phyloP scores from a whole-genome alignment of 148 eudicot species.

The Heliamphora exappendiculata region DNA sequence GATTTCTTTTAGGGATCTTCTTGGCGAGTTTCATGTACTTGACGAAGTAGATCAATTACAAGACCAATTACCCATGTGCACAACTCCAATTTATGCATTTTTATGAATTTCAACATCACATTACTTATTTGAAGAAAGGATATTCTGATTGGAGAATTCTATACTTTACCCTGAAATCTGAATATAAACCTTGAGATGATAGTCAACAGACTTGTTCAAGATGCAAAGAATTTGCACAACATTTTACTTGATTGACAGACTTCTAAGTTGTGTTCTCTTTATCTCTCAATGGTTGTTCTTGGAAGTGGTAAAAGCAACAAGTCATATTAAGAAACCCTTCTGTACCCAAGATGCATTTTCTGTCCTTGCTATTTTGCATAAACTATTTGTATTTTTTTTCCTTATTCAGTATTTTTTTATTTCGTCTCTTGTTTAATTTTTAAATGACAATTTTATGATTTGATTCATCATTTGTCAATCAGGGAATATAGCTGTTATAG shows the following conservation, averaged over 20 bases:
- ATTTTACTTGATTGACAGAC: not conserved
- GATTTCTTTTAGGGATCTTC: not conserved
- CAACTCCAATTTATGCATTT: not conserved
- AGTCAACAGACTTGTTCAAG: slow-evolving; percentile 3
- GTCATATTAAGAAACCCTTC: not conserved
- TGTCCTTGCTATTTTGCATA: not conserved
- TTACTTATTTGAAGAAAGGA: not conserved
- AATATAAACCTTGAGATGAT: not conserved
- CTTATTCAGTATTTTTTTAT: not conserved
- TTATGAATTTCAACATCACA: not conserved
- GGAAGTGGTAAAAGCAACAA: slow-evolving; percentile 1
- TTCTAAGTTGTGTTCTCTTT: not conserved
- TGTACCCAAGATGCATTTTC: not conserved
- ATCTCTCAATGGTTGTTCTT: not conserved
- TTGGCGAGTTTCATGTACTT: not conserved
- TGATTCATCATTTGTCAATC: slow-evolving; percentile 18
- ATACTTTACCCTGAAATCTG: not conserved
- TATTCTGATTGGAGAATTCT: not conserved
- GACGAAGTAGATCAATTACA: not conserved
- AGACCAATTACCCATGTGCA: not conserved
- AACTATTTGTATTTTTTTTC: not conserved
- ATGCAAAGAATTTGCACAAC: not conserved
- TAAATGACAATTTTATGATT: not conserved
- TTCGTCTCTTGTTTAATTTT: not conserved
- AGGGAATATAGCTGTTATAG: slow-evolving; percentile 97